A percentile compares a stretch with the other conserved stretches of the same genome.
phyloP scores from a whole-genome alignment of 2,329 filamentous ascomycete species.

The Hypoxylon sp. region DNA sequence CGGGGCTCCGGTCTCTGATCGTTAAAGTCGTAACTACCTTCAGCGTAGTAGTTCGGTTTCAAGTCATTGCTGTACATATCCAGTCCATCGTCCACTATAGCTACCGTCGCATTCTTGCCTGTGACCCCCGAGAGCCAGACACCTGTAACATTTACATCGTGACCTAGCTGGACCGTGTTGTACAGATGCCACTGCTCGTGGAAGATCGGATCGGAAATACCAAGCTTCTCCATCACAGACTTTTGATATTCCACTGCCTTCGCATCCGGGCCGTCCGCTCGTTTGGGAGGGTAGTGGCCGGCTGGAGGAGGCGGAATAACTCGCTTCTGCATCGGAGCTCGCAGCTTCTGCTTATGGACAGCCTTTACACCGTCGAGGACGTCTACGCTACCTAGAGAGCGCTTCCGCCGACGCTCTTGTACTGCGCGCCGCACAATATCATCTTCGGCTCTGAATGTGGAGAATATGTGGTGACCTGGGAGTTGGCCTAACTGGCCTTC shows the following conservation, averaged over 20 bases:
- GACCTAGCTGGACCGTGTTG: constrained; percentile 82
- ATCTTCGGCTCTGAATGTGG: constrained; percentile 71
- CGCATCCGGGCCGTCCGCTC: constrained; percentile 48
- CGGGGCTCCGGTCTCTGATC: constrained; percentile 82
- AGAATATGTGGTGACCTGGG: constrained; percentile 86
- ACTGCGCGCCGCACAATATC: constrained; percentile 70
- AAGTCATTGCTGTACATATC: constrained; percentile 96
- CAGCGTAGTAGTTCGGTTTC: constrained; percentile 92
- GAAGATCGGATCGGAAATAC: constrained; percentile 91
- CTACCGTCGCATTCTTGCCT: constrained; percentile 87
- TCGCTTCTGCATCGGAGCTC: constrained; percentile 66
- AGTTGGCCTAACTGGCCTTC: constrained; percentile 86
- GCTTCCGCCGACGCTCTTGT: constrained; percentile 70
- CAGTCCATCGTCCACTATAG: constrained; percentile 94
- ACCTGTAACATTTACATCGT: constrained; percentile 96
- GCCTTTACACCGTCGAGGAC: constrained; percentile 80
- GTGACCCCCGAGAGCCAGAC: constrained; percentile 93
- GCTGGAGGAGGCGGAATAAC: constrained; percentile 57
- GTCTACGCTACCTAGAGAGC: constrained; percentile 64
- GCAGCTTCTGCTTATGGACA: constrained; percentile 77
- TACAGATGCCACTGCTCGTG: constrained; percentile 94
- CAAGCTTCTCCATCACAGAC: constrained; percentile 72
- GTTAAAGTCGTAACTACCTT: constrained; percentile 97
- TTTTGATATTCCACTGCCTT: constrained; percentile 69
- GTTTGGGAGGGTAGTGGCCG: constrained; percentile 44